Evolutionary conservation across 129 eudicot species (phyloP), one percentile per base, ranked within the genome.

Genomic region (Flaveria linearis): DNA sequence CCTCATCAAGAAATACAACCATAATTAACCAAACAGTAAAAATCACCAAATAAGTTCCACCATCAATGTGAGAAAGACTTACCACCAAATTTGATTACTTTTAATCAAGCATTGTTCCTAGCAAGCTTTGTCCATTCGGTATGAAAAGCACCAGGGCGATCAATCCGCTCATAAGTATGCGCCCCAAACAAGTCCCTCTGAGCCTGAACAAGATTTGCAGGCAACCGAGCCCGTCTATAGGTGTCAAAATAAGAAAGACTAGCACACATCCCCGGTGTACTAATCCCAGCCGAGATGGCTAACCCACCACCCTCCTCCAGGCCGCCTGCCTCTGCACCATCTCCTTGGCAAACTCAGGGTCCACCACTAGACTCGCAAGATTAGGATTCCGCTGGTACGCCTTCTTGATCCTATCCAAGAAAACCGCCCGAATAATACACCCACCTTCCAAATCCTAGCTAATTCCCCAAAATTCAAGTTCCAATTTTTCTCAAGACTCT

Each of bases 131-230:
- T 85, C 98, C 97, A 93, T 78, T 93, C 96, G 0, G 98, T 93
- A 78, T 90, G 98, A 75, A 67, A 93, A 30, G 97, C 71, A 52
- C 97, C 97, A 1, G 82, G 77, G 4, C 87, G 86, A 82, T 90
- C 98, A 72, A 90, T 23, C 75, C 97, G 84, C 80, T 93, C 96
- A 58, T 93, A 90, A 30, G 98, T 88, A 84, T 93, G 98, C 8
- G 98, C 96, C 61, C 97, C 97, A 76, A 94, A 91, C 80, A 87
- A 91, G 77, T 94, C 98, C 88, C 97, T 94, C 73, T 94, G 98
- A 78, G 98, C 98, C 82, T 94, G 98, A 76, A 94, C 93, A 82
- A 94, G 96, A 80, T 94, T 91, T 0, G 98, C 98, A 49, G 93
- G 96, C 71, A 94, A 80, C 70, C 98, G 83, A 17, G 86, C 92